Conservation (phyloP, 768 basidiomycete species). For the Naganishia randhawae region DNA sequence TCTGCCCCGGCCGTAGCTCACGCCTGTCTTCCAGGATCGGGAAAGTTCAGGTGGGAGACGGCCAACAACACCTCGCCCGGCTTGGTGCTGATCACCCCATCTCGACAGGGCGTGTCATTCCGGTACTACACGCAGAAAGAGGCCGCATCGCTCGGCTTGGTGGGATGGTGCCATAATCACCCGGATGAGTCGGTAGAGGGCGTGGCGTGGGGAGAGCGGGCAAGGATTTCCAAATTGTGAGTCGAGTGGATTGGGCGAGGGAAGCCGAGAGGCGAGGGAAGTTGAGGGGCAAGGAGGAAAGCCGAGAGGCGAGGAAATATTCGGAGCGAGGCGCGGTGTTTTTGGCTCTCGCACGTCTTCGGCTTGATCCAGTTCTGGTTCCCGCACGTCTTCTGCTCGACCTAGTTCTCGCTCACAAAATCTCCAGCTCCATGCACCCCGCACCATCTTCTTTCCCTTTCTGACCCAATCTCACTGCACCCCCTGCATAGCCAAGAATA, state of each 20-base stretch:
- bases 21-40: neutral
- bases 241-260: neutral
- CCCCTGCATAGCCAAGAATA: conserved; percentile 27
- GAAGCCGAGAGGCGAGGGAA: too few species aligned
- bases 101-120: conserved; percentile 18
- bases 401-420: too few species aligned
- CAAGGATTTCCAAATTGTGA: conserved; percentile 43
- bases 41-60: conserved; percentile 22
- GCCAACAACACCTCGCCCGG: neutral
- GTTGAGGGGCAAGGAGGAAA: too few species aligned
- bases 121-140: conserved; percentile 18
- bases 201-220: conserved; percentile 38
- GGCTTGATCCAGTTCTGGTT: too few species aligned
- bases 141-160: conserved; percentile 38
- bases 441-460: neutral
- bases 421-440: too few species aligned
- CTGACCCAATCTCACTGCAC: neutral
- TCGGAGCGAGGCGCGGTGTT: too few species aligned
- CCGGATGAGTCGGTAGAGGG: conserved; percentile 45
- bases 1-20: neutral
- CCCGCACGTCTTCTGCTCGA: too few species aligned
- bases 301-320: too few species aligned
- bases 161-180: conserved; percentile 45
- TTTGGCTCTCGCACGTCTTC: too few species aligned
- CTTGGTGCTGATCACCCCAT: too few species aligned